Evolutionary conservation across 768 basidiomycete genomes (phyloP).

Genomic region (Amanita rimosa): DNA sequence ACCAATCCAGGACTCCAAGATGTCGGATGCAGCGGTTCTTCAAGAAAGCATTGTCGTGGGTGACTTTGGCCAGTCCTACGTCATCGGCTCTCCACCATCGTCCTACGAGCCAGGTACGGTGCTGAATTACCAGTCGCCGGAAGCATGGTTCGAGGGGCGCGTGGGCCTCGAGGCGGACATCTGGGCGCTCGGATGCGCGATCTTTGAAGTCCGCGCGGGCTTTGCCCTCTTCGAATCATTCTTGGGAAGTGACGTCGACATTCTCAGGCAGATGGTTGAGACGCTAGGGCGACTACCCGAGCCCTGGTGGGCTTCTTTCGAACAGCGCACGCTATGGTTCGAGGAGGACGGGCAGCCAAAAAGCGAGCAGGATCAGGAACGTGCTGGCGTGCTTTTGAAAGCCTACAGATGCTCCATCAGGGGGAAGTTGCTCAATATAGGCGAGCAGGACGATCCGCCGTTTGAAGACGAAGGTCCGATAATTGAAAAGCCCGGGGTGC

Average conservation of each 20-base stretch:
- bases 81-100: constrained; percentile 12
- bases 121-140: constrained; percentile 23
- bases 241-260: constrained; percentile 15
- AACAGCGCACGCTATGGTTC: constrained; percentile 21
- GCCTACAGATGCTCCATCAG: constrained; percentile 1
- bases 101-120: constrained; percentile 20
- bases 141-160: constrained; percentile 21
- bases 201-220: constrained; percentile 32
- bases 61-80: constrained; percentile 29
- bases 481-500: background rate
- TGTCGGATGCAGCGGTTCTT: constrained; percentile 15
- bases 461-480: background rate
- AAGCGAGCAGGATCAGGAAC: constrained; percentile 14
- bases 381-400: constrained; percentile 12
- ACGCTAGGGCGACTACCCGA: constrained; percentile 29
- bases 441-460: background rate
- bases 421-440: background rate
- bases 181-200: constrained; percentile 29
- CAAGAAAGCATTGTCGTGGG: constrained; percentile 20
- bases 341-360: constrained; percentile 24
- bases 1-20: background rate
- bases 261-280: constrained; percentile 23
- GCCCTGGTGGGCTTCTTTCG: constrained; percentile 27
- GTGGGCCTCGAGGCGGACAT: constrained; percentile 20
- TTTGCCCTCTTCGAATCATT: constrained; percentile 28